Conservation (phyloP, 2,329 filamentous ascomycete genomes). For the Rhinocladiella mackenziei region DNA sequence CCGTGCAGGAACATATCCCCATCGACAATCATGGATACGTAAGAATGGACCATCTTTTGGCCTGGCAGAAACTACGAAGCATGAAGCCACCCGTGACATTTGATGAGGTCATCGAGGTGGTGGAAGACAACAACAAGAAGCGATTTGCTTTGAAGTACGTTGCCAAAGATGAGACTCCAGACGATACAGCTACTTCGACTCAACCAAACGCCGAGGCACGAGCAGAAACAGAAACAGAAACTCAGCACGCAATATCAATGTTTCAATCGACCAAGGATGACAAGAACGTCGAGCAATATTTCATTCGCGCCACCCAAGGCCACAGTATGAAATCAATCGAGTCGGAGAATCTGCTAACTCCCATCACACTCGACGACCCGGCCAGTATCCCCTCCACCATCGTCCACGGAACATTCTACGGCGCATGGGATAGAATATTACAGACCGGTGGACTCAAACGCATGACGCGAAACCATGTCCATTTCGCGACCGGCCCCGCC, state of each 20-base stretch:
- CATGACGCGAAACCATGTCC: conserved; percentile 85
- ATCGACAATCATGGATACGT: conserved; percentile 59
- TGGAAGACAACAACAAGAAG: conserved; percentile 79
- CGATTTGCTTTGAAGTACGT: conserved; percentile 73
- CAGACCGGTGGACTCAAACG: conserved; percentile 69
- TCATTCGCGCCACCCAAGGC: conserved; percentile 94
- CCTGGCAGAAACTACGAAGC: conserved; percentile 59
- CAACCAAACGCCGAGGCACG: too few relatives aligned
- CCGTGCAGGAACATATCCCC: conserved; percentile 56
- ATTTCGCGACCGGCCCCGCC: conserved; percentile 75
- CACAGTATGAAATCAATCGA: conserved; percentile 74
- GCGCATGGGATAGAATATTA: conserved; percentile 71
- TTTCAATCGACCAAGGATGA: conserved; percentile 18
- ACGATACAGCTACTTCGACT: conserved; percentile 5
- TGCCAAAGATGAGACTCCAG: conserved; percentile 19
- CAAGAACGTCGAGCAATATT: conserved; percentile 55
- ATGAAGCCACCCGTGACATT: conserved; percentile 64
- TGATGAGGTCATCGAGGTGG: conserved; percentile 65
- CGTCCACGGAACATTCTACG: conserved; percentile 85
- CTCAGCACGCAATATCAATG: conserved; percentile 36
- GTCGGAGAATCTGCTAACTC: conserved; percentile 65
- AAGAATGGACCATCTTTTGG: conserved; percentile 57
- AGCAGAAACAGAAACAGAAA: conserved; percentile 30
- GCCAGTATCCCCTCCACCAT: conserved; percentile 58
- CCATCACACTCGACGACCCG: conserved; percentile 56